phyloP scores from a whole-genome alignment of 2,329 filamentous ascomycete genomes.

The Talaromyces sp. region DNA sequence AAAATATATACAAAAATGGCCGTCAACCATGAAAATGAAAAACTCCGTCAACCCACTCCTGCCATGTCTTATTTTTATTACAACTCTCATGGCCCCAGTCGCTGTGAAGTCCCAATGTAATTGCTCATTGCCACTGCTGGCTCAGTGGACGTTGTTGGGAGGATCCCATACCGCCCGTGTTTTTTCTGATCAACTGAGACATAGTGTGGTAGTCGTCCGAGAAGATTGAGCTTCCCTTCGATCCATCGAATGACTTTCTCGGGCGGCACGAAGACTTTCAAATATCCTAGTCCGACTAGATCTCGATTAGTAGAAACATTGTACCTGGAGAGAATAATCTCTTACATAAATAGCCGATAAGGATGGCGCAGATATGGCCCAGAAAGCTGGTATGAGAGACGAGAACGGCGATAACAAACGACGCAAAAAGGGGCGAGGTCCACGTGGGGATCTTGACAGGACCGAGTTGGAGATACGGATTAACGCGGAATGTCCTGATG shows the following conservation, averaged over 20 bases:
- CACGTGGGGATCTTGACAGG: conserved; percentile 78
- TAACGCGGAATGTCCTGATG: conserved; percentile 74
- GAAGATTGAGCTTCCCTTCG: conserved; percentile 78
- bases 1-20: conserved; percentile 23
- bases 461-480: conserved; percentile 68
- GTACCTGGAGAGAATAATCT: not conserved
- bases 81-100: conserved; percentile 62
- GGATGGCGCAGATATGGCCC: conserved; percentile 79
- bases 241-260: conserved; percentile 84
- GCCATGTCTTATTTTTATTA: conserved; percentile 18
- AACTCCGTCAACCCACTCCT: not conserved
- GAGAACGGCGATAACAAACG: conserved; percentile 68
- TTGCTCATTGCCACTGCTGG: conserved; percentile 45
- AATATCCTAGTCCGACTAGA: conserved; percentile 74
- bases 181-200: conserved; percentile 95
- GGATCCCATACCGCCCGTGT: conserved; percentile 82
- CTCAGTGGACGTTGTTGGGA: conserved; percentile 53
- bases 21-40: not conserved
- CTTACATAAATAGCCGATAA: conserved; percentile 79
- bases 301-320: not conserved
- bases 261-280: conserved; percentile 83
- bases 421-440: conserved; percentile 75
- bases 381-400: conserved; percentile 76
- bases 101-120: conserved; percentile 57
- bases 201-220: conserved; percentile 81